Evolutionary conservation across 1,139 yeast genomes (phyloP).

Genomic region (Suhomyces atakaporum): DNA sequence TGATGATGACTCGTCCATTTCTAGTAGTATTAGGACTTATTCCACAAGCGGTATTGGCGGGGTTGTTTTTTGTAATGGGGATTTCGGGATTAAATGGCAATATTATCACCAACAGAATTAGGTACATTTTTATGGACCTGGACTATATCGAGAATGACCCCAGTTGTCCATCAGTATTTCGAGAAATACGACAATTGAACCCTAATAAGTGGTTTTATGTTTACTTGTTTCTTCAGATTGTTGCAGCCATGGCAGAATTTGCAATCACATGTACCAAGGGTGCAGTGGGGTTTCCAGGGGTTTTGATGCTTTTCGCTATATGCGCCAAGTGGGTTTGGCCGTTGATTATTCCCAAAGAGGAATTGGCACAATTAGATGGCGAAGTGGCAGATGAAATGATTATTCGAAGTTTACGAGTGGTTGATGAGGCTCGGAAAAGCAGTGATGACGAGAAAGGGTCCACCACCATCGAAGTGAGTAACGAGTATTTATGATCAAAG

Average conservation of each 20-base stretch:
- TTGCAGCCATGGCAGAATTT: slow-evolving; percentile 78
- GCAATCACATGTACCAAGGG: slow-evolving; percentile 85
- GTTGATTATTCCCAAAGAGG: slow-evolving; percentile 58
- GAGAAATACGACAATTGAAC: slow-evolving; percentile 35
- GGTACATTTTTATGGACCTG: slow-evolving; percentile 68
- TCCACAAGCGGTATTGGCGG: slow-evolving; percentile 95
- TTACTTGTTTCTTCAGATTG: slow-evolving; percentile 58
- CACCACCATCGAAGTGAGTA: not conserved
- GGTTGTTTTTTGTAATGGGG: slow-evolving; percentile 92
- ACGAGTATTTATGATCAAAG: not conserved
- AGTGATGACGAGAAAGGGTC: slow-evolving; percentile 1
- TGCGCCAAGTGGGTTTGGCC: slow-evolving; percentile 76
- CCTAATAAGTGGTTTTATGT: slow-evolving; percentile 52
- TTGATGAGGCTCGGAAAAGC: slow-evolving; percentile 14
- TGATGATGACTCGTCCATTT: slow-evolving; percentile 88
- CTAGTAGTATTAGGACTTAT: slow-evolving; percentile 75
- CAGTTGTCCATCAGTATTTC: slow-evolving; percentile 39
- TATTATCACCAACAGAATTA: slow-evolving; percentile 60
- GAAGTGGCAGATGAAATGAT: slow-evolving; percentile 68
- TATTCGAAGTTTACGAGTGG: slow-evolving; percentile 38
- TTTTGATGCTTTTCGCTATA: slow-evolving; percentile 55
- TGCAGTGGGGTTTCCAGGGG: slow-evolving; percentile 94
- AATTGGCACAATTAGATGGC: slow-evolving; percentile 64
- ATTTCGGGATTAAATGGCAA: slow-evolving; percentile 73
- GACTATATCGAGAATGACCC: slow-evolving; percentile 38